Conservation (phyloP, 257 asterid species). For the Salvia splendens region DNA sequence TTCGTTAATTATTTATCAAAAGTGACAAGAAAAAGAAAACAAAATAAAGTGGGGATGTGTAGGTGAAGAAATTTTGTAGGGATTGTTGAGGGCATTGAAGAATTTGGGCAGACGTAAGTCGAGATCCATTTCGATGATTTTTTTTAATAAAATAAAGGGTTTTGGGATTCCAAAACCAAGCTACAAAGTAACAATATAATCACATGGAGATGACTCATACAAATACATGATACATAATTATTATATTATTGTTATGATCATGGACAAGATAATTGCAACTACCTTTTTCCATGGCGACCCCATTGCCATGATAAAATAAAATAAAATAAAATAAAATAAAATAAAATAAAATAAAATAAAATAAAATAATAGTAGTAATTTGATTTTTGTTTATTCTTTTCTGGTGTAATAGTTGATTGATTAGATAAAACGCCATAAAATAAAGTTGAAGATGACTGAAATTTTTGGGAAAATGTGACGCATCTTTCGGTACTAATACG, state of each 20-base stretch:
- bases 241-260: slow-evolving; percentile 8
- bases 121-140: background rate
- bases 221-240: slow-evolving; percentile 11
- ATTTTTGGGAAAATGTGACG: slow-evolving; percentile 25
- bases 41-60: slow-evolving; percentile 9
- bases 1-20: background rate
- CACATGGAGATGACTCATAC: slow-evolving; percentile 41
- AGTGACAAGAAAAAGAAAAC: background rate
- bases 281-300: slow-evolving; percentile 10
- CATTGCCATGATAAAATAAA: background rate
- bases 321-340: background rate
- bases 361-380: background rate
- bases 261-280: slow-evolving; percentile 23
- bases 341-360: background rate
- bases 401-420: slow-evolving; percentile 16
- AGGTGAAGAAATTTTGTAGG: slow-evolving; percentile 22
- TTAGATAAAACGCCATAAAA: slow-evolving; percentile 38
- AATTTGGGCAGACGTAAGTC: slow-evolving; percentile 18
- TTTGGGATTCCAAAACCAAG: slow-evolving; percentile 32
- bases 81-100: slow-evolving; percentile 17
- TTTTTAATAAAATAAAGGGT: background rate
- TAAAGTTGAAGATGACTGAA: slow-evolving; percentile 31
- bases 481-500: slow-evolving; percentile 30
- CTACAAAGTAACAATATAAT: slow-evolving; percentile 31
- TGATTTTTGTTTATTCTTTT: background rate